Base-by-base conservation (phyloP, 768 basidiomycete genomes). In the Lentinula sp. region DNA sequence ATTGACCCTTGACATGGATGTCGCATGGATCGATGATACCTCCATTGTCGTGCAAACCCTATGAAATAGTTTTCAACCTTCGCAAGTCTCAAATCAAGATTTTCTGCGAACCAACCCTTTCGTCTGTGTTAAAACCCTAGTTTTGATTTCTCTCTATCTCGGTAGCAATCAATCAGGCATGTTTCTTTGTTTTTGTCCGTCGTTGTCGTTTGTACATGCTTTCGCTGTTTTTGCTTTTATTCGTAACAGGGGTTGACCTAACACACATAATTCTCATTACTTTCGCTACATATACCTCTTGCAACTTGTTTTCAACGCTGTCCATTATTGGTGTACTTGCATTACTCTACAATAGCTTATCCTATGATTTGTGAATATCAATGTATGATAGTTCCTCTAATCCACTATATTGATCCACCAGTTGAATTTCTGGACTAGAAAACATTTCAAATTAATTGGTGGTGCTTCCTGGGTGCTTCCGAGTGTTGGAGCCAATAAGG, bases 21-120 rank as follows among this genome's bases (percentile, higher is more conserved):
- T 73, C 45, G 79, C 83, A 16, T 88, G 87, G 86, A 76, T 88
- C 62, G 87, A 88, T 63, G 87, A 88, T 69, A 83, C 86, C 8
- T 77, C 85, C 8, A 81, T 88, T 61, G 77, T 88, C 43, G 55
- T 56, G n/a, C 55, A 56, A 23, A 56, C 55, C 8, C 15, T 56
- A 23, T 56, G 55, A 56, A 16, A 18, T n/a, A n/a, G 6, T 48
- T 4, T 6, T 18, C 1, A 16, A 45, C 0, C 6, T n/a, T 9
- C 3, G 18, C 46, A 7, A n/a, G 42, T n/a, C 42, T 43, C 42
- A 18, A 4, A 16, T 16, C 16, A n/a, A 43, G 39, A 18, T 43
- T 43, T 43, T 6, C 6, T 43, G 13, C 28, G 28, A 28, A 28
- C 28, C 28, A 3, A 28, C 28, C 28, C 28, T 43, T n/a, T 2